phyloP scores from a whole-genome alignment of 768 basidiomycete species.

The Hypholoma sublateritium region DNA sequence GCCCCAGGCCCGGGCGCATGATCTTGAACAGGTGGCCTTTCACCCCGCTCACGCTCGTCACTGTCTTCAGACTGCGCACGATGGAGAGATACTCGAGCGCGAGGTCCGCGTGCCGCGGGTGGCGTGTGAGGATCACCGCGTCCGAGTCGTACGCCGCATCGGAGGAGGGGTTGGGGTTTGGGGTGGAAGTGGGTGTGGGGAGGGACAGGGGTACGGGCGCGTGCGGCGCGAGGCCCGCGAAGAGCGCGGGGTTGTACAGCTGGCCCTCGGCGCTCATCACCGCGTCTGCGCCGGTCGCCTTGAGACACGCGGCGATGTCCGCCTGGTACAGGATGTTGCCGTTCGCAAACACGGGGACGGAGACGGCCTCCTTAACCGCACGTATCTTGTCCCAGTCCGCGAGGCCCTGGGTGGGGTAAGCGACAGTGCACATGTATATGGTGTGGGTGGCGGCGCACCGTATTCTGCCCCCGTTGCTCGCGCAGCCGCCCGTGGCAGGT shows the following conservation, averaged over 20 bases:
- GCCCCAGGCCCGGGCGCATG: conserved; percentile 70
- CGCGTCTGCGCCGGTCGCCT: conserved; percentile 84
- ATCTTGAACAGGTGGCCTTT: conserved; percentile 95
- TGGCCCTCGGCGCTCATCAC: conserved; percentile 97
- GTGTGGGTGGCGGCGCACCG: conserved; percentile 38
- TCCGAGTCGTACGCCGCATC: conserved; percentile 25
- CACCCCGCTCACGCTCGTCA: conserved; percentile 71
- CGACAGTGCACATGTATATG: neutral
- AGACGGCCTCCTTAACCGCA: conserved; percentile 87
- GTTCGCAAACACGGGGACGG: conserved; percentile 94
- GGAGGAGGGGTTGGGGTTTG: too few relatives aligned
- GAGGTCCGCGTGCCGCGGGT: conserved; percentile 62
- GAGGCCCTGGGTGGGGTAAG: conserved; percentile 54
- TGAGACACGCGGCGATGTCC: conserved; percentile 81
- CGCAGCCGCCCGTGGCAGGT: conserved; percentile 91
- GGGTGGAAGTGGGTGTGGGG: too few relatives aligned
- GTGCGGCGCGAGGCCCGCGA: conserved; percentile 36
- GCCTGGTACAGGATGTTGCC: conserved; percentile 89
- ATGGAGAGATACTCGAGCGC: conserved; percentile 88
- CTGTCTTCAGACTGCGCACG: conserved; percentile 67
- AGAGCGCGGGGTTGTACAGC: conserved; percentile 89
- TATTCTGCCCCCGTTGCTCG: conserved; percentile 87
- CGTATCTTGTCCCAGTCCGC: conserved; percentile 90
- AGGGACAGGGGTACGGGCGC: conserved; percentile 12
- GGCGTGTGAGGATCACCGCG: conserved; percentile 36